Base-by-base conservation (phyloP, 306 rosid genomes). In the Lagenaria siceraria region DNA sequence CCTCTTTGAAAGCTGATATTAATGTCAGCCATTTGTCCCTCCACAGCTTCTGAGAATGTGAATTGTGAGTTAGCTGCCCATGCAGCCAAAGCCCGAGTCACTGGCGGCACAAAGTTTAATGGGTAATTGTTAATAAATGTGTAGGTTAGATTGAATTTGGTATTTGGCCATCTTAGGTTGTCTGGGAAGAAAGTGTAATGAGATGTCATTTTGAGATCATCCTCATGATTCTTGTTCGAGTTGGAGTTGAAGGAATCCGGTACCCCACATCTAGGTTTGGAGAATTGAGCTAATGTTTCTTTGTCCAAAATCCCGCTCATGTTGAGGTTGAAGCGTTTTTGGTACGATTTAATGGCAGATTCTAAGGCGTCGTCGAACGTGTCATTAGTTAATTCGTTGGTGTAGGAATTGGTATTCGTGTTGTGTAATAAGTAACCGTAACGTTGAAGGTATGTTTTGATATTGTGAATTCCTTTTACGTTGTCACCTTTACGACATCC, bases 211-310 rank as follows among this genome's bases (percentile, higher is more conserved):
- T 21, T 6, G 10, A 53, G 42, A 65, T 10, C 76, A 36, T 4
- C 48, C 7, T 33, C 84, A 0, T 1, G 17, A 46, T 46, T 46
- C 18, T 46, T 46, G 9, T 4, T 46, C 5, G 52, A 3, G 75
- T 84, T 78, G 10, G 65, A 73, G 0, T 46, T 75, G 29, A 54
- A 9, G 7, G 83, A 13, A 58, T 87, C 88, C 0, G 88, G 70
- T 0, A 83, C 66, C 2, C 88, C 91, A 24, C 91, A 88, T 6
- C 91, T 85, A 19, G 89, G 86, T 19, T 8, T 76, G 2, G 46
- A 49, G 81, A 85, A 80, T 29, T 6, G 78, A 0, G 61, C 17
- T 12, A 88, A 1, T 6, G 91, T 88, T 66, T 59, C 33, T 2
- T 55, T 8, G 19, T 86, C 84, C 4, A 88, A 6, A 0, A 29